Evolutionary conservation across 2,329 filamentous ascomycete genomes (phyloP), one percentile per base, ranked within the genome.

Genomic region (Mycogone perniciosa): DNA sequence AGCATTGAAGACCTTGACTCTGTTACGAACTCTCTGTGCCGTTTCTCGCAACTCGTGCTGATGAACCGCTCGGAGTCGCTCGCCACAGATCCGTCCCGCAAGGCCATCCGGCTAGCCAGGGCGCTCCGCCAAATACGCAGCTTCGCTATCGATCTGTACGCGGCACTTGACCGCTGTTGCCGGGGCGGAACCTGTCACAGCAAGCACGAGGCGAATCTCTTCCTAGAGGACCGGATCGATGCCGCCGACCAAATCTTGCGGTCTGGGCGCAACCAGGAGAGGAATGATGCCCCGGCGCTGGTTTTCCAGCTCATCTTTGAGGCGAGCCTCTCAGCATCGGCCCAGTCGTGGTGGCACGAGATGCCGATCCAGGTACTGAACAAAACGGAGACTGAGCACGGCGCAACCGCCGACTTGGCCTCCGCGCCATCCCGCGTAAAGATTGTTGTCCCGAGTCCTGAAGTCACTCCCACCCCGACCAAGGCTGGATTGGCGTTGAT

Each of bases 161-260:
- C 50, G 2, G 45, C 50, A 5, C 44, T 51, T 20, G 20, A 20
- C 3, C 48, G 38, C n/a, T 13, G 39, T 27, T 46, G 50, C 4
- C 46, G 48, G 9, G 40, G 13, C 1, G 44, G 13, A 2, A 13
- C 31, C 7, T 51, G 50, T 2, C 50, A 51, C 33, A 48, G 26
- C 31, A 30, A 51, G 26, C 50, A 51, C 11, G 33, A 51, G 27
- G 50, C 40, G 2, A 46, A 48, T 31, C 39, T 51, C 7, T 42
- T 51, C 1, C 44, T 51, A 6, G 50, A 51, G 26, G 50, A 51
- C n/a, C 37, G 50, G 20, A 20, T 51, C 9, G 50, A 51, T 26
- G 27, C 37, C 7, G 50, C 50, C 4, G 10, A 39, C 9, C 33
- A 44, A 7, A 20, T 51, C 10, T 7, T 43, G 0, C 33, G n/a